Percentiles rank a stretch among this genome's conserved stretches.
These are phyloP conservation scores for Populus deltoides DNA, from an alignment of 345 rosid genomes.

Conservation along the genomic window DNA sequence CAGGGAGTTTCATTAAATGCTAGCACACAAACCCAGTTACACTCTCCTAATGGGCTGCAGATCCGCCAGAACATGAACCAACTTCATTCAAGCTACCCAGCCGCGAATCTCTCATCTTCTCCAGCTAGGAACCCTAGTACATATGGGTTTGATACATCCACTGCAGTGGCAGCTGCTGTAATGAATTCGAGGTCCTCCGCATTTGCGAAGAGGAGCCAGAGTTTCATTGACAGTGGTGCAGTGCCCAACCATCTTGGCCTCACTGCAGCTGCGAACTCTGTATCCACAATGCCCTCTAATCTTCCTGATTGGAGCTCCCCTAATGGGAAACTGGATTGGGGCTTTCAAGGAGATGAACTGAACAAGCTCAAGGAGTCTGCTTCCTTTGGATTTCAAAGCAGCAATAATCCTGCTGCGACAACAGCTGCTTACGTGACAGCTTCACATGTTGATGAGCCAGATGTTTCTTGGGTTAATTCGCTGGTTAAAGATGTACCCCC, in stretches of 20 bases:
- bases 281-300: constrained; percentile 47
- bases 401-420: constrained; percentile 28
- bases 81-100: constrained; percentile 59
- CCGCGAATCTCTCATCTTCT: constrained; percentile 48
- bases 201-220: constrained; percentile 81
- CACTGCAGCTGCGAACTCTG: constrained; percentile 44
- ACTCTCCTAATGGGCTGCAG: constrained; percentile 63
- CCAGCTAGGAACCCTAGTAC: constrained; percentile 51
- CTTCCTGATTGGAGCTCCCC: constrained; percentile 78
- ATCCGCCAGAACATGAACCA: constrained; percentile 66
- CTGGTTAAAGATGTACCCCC: constrained; percentile 70
- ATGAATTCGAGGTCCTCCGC: constrained; percentile 92
- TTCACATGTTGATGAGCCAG: constrained; percentile 60
- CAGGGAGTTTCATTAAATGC: constrained; percentile 45
- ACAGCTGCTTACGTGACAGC: constrained; percentile 22
- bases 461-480: constrained; percentile 88
- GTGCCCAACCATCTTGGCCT: constrained; percentile 33
- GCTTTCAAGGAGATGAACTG: constrained; percentile 78
- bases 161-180: constrained; percentile 80
- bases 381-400: constrained; percentile 68
- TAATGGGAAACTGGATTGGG: constrained; percentile 83
- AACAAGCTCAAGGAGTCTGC: constrained; percentile 78
- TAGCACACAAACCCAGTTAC: constrained; percentile 46
- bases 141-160: constrained; percentile 71
- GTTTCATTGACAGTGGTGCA: constrained; percentile 72